phyloP scores from a whole-genome alignment of 2,329 filamentous ascomycete species.

The Fusarium sp. region DNA sequence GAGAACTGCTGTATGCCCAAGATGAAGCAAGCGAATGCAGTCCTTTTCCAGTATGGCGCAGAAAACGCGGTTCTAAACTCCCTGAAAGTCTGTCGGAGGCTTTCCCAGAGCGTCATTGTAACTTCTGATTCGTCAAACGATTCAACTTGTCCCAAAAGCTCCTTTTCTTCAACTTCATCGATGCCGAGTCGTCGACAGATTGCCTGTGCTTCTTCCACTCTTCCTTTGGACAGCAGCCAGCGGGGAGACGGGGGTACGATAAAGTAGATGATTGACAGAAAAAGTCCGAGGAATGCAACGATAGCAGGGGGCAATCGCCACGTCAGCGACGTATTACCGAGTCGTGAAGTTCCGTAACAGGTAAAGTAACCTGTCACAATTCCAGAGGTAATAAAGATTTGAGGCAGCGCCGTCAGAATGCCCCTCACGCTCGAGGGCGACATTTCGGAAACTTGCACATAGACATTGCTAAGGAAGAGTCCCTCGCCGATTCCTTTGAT shows the following conservation, averaged over 20 bases:
- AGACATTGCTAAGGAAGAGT: slow-evolving; percentile 64
- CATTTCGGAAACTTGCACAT: slow-evolving; percentile 69
- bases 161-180: slow-evolving; percentile 57
- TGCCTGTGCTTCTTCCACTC: slow-evolving; percentile 56
- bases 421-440: slow-evolving; percentile 64
- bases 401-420: slow-evolving; percentile 63
- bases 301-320: slow-evolving; percentile 67
- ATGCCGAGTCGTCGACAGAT: slow-evolving; percentile 57
- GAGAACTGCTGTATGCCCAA: slow-evolving; percentile 70
- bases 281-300: slow-evolving; percentile 48
- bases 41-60: slow-evolving; percentile 56
- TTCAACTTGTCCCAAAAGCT: slow-evolving; percentile 44
- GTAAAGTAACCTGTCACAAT: slow-evolving; percentile 69
- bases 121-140: slow-evolving; percentile 34
- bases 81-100: slow-evolving; percentile 43
- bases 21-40: slow-evolving; percentile 66
- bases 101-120: slow-evolving; percentile 46
- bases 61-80: slow-evolving; percentile 52
- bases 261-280: slow-evolving; percentile 48
- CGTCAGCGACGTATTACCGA: slow-evolving; percentile 58
- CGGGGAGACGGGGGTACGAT: slow-evolving; percentile 65
- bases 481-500: slow-evolving; percentile 70
- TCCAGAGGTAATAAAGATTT: slow-evolving; percentile 64
- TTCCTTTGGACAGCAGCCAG: slow-evolving; percentile 63
- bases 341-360: slow-evolving; percentile 66